Evolutionary conservation across 768 basidiomycete genomes (phyloP), one percentile per base, ranked within the genome.

Genomic region (Pisolithus tinctorius): DNA sequence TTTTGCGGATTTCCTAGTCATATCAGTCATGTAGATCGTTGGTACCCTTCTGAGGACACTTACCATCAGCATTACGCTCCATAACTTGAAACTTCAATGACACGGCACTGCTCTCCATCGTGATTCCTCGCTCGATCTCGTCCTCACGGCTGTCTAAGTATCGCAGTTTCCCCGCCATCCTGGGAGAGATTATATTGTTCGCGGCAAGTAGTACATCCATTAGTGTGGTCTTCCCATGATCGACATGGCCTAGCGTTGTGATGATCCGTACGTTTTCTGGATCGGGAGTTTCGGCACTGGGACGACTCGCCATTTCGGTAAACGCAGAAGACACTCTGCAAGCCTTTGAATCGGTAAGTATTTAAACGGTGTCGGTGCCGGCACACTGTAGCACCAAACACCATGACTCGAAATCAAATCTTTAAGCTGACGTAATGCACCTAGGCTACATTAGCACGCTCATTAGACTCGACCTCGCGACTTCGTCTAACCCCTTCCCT

Each of bases 91-190:
- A 99, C 55, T 82, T 80, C 49, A 97, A 72, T 4, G 89, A 93
- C 6, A 98, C 87, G 0, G 96, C 94, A 65, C 90, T 93, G 57
- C 90, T 92, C 69, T 99, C 94, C 96, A 99, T 98, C 0, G 96
- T 98, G 54, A 99, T 99, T 2, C 96, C 96, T 46, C 96, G 75
- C 69, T 98, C 86, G 61, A 97, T 94, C 63, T 99, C 96, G 60
- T 98, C 96, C 64, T 97, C 93, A 57, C 96, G 77, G 52, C 87
- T 91, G 64, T 99, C 96, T 48, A 98, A 74, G 66, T 95, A 99
- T 49, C 96, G 77, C 68, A 98, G 84, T 66, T 96, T 98, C 9
- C 96, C 96, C 2, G 93, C 95, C 84, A 97, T 88, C 49, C 89
- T 74, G 9, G 84, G 70, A 0, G 95, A 97, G 61, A 99, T 97